These are phyloP conservation scores for Venturia nashicola DNA, from an alignment of 2,329 filamentous ascomycete species.

Conservation along the genomic window DNA sequence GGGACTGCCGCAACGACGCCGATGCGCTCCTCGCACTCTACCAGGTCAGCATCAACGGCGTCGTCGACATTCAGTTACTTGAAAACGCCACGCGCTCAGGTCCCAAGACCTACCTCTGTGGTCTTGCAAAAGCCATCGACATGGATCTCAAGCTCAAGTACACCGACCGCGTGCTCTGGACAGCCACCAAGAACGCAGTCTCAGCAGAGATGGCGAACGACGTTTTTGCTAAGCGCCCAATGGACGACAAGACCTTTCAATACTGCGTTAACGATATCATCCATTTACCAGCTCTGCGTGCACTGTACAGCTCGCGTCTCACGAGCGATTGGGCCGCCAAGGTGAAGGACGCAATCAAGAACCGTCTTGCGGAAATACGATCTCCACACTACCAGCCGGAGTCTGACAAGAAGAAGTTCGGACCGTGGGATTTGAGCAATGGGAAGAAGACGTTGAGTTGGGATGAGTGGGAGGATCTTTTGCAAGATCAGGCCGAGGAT, in stretches of 20 bases:
- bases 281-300: background rate
- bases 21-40: too few relatives aligned
- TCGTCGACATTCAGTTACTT: background rate
- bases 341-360: background rate
- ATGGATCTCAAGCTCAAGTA: background rate
- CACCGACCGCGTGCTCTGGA: background rate
- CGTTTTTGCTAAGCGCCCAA: background rate
- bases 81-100: background rate
- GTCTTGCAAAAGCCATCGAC: background rate
- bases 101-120: background rate
- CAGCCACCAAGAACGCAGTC: background rate
- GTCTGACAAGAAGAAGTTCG: background rate
- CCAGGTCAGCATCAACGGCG: background rate
- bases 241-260: background rate
- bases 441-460: background rate
- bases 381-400: background rate
- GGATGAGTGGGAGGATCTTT: too few relatives aligned
- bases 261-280: background rate
- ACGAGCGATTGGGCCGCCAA: background rate
- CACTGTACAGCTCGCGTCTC: background rate
- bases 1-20: too few relatives aligned
- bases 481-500: background rate
- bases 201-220: background rate
- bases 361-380: background rate
- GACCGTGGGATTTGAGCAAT: background rate